Evolutionary conservation across 2,329 filamentous ascomycete species (phyloP).

Genomic region (Akanthomyces muscarius): DNA sequence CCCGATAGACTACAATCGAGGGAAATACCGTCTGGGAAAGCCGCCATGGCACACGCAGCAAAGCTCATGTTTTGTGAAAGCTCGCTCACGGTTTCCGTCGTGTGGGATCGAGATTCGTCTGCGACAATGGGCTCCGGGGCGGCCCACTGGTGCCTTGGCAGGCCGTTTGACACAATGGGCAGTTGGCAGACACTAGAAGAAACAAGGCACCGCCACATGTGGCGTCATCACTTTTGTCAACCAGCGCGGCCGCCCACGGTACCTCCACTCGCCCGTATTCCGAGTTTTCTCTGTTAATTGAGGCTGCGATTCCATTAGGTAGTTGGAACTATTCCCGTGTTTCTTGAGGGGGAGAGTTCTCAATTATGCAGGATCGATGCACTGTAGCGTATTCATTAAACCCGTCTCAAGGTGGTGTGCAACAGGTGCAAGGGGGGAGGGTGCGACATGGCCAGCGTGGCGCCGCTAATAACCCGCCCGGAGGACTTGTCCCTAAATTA

Average conservation of each 20-base stretch:
- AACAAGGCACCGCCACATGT: constrained; percentile 8
- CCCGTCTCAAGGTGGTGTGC: background rate
- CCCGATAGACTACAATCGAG: background rate
- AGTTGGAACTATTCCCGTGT: too few relatives aligned
- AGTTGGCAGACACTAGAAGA: background rate
- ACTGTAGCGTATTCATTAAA: background rate
- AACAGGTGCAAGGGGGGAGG: background rate
- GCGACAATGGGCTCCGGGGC: background rate
- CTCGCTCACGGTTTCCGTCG: background rate
- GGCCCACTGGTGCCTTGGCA: constrained; percentile 1
- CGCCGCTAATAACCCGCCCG: background rate
- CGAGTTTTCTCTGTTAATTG: too few relatives aligned
- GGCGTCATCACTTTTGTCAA: background rate
- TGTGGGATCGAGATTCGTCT: constrained; percentile 9
- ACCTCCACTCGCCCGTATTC: too few relatives aligned
- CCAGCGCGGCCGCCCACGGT: too few relatives aligned
- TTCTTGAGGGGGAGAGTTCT: too few relatives aligned
- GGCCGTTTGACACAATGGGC: background rate
- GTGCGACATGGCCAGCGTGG: background rate
- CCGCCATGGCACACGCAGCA: too few relatives aligned
- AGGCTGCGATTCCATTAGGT: too few relatives aligned
- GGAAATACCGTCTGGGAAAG: background rate
- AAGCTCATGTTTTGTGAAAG: background rate
- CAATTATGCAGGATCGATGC: too few relatives aligned
- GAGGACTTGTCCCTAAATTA: background rate